Evolutionary conservation across 805 yeast species (phyloP).

Genomic region (Nadsonia fulvescens): DNA sequence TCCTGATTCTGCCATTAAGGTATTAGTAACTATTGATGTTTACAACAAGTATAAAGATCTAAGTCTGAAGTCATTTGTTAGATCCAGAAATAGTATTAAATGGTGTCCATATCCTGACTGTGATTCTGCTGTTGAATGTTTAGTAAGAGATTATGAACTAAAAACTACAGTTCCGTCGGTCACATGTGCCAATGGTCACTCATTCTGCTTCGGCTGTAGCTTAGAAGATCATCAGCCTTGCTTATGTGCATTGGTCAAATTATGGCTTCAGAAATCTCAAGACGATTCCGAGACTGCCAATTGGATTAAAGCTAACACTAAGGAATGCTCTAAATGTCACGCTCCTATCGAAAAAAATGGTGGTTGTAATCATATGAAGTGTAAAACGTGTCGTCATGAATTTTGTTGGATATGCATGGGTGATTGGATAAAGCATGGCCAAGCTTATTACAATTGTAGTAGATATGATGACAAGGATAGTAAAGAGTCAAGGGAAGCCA

Average conservation of each 20-base stretch:
- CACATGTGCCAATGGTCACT: conserved; percentile 43
- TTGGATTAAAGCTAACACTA: conserved; percentile 77
- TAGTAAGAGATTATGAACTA: conserved; percentile 13
- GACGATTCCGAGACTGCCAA: conserved; percentile 78
- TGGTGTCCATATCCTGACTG: conserved; percentile 88
- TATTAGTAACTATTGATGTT: conserved; percentile 17
- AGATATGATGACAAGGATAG: conserved; percentile 30
- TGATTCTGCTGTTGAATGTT: conserved; percentile 32
- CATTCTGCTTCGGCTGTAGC: conserved; percentile 64
- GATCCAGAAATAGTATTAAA: conserved; percentile 29
- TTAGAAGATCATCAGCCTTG: conserved; percentile 67
- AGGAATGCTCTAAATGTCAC: conserved; percentile 69
- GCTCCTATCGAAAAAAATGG: conserved; percentile 80
- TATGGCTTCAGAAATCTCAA: conserved; percentile 63
- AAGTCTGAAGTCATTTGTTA: conserved; percentile 28
- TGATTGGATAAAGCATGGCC: conserved; percentile 56
- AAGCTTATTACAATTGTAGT: conserved; percentile 46
- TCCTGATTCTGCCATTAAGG: conserved; percentile 17
- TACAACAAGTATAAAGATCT: conserved; percentile 12
- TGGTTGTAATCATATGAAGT: conserved; percentile 94
- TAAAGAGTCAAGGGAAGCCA: conserved; percentile 22
- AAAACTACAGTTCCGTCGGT: conserved; percentile 44
- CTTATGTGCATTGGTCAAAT: conserved; percentile 50
- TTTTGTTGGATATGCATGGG: conserved; percentile 90
- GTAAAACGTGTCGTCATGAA: conserved; percentile 56